These are phyloP conservation scores for Cystofilobasidium capitatum DNA, from an alignment of 768 basidiomycete species.

Conservation along the genomic window DNA sequence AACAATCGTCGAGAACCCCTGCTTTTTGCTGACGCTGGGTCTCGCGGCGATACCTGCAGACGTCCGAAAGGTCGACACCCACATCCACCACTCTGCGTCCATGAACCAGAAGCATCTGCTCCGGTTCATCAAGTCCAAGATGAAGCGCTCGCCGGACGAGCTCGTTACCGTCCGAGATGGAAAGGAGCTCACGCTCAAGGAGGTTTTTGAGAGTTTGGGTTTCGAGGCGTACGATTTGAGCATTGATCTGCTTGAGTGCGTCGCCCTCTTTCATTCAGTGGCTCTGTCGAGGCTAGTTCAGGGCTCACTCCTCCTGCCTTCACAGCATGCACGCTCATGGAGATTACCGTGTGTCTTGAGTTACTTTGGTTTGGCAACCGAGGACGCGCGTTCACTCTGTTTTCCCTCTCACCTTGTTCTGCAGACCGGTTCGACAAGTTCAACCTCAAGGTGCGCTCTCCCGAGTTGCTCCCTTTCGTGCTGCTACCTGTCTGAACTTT, in stretches of 20 bases:
- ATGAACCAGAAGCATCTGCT: conserved; percentile 99
- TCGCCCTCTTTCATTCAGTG: not conserved
- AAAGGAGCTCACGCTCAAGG: conserved; percentile 69
- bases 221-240: conserved; percentile 94
- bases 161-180: conserved; percentile 93
- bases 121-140: conserved; percentile 97
- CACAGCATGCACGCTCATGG: conserved; percentile 21
- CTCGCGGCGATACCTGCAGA: conserved; percentile 35
- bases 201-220: conserved; percentile 94
- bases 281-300: not conserved
- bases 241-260: conserved; percentile 51
- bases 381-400: not conserved
- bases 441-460: conserved; percentile 14
- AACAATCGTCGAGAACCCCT: not conserved
- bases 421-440: conserved; percentile 79
- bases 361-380: not conserved
- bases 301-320: no score
- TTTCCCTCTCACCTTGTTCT: not conserved
- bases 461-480: not conserved
- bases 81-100: conserved; percentile 95
- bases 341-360: conserved; percentile 21
- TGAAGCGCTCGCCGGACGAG: conserved; percentile 80
- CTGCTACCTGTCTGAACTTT: not conserved
- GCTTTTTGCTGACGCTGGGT: not conserved
- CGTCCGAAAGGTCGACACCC: conserved; percentile 93